A percentile compares a stretch with the other conserved stretches of the same genome.
Conservation (phyloP, 164 flowering plant species). For the Tinospora cordifolia region DNA sequence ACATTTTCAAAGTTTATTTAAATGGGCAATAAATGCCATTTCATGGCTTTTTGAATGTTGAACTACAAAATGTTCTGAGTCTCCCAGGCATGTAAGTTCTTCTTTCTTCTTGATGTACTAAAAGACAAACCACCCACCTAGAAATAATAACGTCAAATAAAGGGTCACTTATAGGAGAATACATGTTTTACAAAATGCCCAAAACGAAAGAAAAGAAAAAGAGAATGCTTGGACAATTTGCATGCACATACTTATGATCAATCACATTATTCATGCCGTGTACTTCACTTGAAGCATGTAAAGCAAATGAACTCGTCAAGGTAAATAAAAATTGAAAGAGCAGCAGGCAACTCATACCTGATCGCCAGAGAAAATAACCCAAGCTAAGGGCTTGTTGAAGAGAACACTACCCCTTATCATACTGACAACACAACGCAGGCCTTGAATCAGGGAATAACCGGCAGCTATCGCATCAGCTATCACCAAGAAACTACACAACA, state of each 20-base stretch:
- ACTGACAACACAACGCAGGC: conserved; percentile 58
- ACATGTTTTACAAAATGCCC: background rate
- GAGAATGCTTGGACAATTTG: background rate
- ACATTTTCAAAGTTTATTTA: background rate
- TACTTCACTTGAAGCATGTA: too few relatives aligned
- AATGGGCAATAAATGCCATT: background rate
- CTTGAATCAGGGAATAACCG: conserved; percentile 70
- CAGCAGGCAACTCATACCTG: conserved; percentile 42
- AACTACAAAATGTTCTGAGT: background rate
- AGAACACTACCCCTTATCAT: conserved; percentile 67
- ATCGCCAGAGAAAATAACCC: conserved; percentile 91
- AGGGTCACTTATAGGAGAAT: background rate
- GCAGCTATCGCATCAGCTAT: conserved; percentile 73
- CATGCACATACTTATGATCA: too few relatives aligned
- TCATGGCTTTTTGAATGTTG: background rate
- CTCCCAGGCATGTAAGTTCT: background rate
- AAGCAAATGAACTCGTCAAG: too few relatives aligned
- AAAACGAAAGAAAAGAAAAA: too few relatives aligned
- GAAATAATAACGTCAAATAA: background rate
- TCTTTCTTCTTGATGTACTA: background rate
- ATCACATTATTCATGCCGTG: too few relatives aligned
- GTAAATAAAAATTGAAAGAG: background rate
- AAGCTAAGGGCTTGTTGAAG: conserved; percentile 77
- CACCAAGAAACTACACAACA: conserved; percentile 59
- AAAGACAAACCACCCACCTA: background rate